Evolutionary conservation across 768 basidiomycete genomes (phyloP), one percentile per base, ranked within the genome.

Genomic region (Tremella fuciformis): DNA sequence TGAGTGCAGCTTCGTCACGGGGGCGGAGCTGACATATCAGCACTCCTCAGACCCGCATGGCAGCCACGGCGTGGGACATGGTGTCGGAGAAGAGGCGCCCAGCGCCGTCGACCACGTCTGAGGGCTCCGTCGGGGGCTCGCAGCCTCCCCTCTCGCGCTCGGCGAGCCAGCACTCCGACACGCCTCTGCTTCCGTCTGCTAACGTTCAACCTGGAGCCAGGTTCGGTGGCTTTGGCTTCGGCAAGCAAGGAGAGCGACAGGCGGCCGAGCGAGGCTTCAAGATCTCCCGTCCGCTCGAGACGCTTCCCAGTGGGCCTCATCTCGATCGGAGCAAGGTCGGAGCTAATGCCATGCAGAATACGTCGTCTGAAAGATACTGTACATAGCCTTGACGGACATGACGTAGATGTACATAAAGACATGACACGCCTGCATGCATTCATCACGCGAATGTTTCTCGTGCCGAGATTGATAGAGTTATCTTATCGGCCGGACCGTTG

Each of bases 231-330:
- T 83, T 84, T 62, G 88, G 88, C n/a, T 91, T 91, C 66, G 88
- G 88, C 39, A 81, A 85, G 59, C 86, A 87, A 66, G 88, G 84
- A 3, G 86, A 89, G 77, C 87, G 86, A 76, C 82, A 82, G 53
- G 87, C 86, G 9, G 84, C 80, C 8, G 75, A 84, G 66, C 83
- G 79, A 69, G 87, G 87, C 76, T 60, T 62, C 50, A 69, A 68
- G 50, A 73, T 76, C 46, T 68, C 62, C 46, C 57, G 57, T 50
- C 74, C 74, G 15, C 22, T 65, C 40, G 74, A 76, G 59, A 66
- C 53, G 21, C 54, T 76, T 18, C 74, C 74, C 38, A 47, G 74
- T 76, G 55, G 71, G 74, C 69, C 16, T 11, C 26, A 34, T 34
- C 29, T 11, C 6, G 6, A 11, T 11, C 11, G 29, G 4, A 34